Evolutionary conservation across 1,284 basidiomycete species (phyloP), one percentile per base, ranked within the genome.

Genomic region (Irpex lacteus): DNA sequence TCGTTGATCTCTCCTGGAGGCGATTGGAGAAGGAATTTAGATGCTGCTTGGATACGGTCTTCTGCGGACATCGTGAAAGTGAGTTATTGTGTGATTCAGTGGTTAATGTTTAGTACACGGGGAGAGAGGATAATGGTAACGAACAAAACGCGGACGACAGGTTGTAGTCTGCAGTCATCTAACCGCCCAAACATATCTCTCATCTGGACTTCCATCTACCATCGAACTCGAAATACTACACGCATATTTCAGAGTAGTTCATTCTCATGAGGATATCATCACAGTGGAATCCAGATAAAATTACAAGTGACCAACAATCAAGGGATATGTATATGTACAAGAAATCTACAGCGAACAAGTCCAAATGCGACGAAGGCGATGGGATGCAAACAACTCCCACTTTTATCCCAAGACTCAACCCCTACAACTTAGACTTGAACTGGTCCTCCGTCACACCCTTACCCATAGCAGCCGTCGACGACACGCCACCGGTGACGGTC

Each of bases 1-100:
- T 97, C 95, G 75, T 96, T 97, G 70, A 97, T 95, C 79, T 98
- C 93, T 61, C 96, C 96, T 0, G 96, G 96, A 11, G 96, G 96
- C 1, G 93, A 88, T 75, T 97, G 95, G 1, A 94, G 82, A 38
- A 98, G 81, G 71, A 98, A 94, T 60, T 81, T 81, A 15, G 90
- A 88, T 6, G 92, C 95, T 9, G 84, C 83, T 71, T 86, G 80
- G 59, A 92, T 86, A 34, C 88, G 85, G 71, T 89, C 85, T 62
- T 81, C 76, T 58, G 81, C 73, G 66, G 86, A 84, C 87, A 90
- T 90, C 9, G 34, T 53, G 11, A 9, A 15, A 32, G 32, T 1
- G 0, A 6, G 37, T 26, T 53, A 1, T 26, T 53, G 18, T 0
- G 50, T 19, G 19, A 9, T 47, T n/a, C n/a, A 15, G 32, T 34